A percentile compares a stretch with the other conserved stretches of the same genome.
Evolutionary conservation across 1,284 basidiomycete genomes (phyloP).

Genomic region (Apiotrichum domesticum): DNA sequence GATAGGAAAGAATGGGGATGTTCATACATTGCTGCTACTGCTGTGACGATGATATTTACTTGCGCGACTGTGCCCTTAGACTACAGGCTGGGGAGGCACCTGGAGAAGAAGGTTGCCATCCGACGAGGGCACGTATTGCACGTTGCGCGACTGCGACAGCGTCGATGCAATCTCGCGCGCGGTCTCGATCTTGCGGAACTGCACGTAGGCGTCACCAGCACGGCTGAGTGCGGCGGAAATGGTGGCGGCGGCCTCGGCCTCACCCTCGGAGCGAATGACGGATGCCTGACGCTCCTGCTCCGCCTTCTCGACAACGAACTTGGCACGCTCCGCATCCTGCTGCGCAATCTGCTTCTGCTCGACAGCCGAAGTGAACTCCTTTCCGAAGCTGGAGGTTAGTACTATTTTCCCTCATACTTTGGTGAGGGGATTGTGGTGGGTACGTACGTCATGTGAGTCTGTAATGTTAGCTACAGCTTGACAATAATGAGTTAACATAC

Average conservation of each 20-base stretch:
- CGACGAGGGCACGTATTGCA: conserved; percentile 78
- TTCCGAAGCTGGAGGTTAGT: conserved; percentile 30
- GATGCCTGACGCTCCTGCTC: conserved; percentile 99
- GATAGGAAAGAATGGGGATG: conserved; percentile 7
- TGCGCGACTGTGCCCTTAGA: conserved; percentile 7
- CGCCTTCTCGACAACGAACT: conserved; percentile 92
- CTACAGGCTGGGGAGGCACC: conserved; percentile 61
- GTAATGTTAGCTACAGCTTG: conserved; percentile 1
- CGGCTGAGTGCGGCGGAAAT: conserved; percentile 83
- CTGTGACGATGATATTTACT: conserved; percentile 5
- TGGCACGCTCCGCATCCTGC: conserved; percentile 91
- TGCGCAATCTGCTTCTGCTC: conserved; percentile 71
- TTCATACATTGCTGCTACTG: conserved; percentile 16
- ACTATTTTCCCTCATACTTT: background rate
- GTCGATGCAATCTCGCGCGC: conserved; percentile 80
- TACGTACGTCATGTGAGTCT: conserved; percentile 52
- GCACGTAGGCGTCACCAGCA: conserved; percentile 88
- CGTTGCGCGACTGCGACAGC: conserved; percentile 69
- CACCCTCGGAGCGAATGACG: conserved; percentile 96
- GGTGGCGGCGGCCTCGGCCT: conserved; percentile 91
- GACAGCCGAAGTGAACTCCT: conserved; percentile 67
- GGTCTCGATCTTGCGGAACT: conserved; percentile 94
- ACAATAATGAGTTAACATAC: conserved; percentile 14
- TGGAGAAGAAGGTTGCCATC: conserved; percentile 74
- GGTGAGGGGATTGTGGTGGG: background rate